Percentiles rank a stretch among this genome's conserved stretches.
Evolutionary conservation across 352 stramenopile genomes (phyloP).

Genomic region (Phytopythium delawarense): DNA sequence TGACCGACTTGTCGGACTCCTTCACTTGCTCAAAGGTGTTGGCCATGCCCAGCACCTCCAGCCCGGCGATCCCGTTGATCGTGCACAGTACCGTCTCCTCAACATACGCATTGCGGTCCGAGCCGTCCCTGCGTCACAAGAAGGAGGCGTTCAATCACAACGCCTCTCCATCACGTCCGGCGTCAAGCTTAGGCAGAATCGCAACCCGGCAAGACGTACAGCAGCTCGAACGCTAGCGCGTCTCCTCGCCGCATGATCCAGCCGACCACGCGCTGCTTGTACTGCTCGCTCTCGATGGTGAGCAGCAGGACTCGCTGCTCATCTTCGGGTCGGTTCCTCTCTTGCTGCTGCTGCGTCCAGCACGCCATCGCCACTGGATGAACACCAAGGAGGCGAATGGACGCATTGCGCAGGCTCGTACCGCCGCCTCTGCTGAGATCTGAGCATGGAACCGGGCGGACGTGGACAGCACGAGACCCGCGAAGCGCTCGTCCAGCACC

Average conservation of each 20-base stretch:
- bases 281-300: constrained; percentile 89
- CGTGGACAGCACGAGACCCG: constrained; percentile 88
- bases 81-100: constrained; percentile 86
- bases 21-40: constrained; percentile 23
- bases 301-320: constrained; percentile 20
- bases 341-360: background rate
- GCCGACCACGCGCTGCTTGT: constrained; percentile 54
- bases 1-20: constrained; percentile 22
- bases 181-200: background rate
- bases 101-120: constrained; percentile 85
- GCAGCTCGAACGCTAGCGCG: constrained; percentile 28
- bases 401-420: background rate
- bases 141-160: background rate
- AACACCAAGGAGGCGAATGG: too few species aligned
- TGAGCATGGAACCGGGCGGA: constrained; percentile 93
- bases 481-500: constrained; percentile 90
- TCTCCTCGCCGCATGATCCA: constrained; percentile 19
- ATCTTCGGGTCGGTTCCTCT: background rate
- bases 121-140: constrained; percentile 19
- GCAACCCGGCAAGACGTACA: constrained; percentile 11
- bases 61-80: constrained; percentile 51
- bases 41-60: constrained; percentile 20
- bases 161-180: background rate
- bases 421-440: constrained; percentile 18
- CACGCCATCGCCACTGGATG: too few species aligned